Conservation (phyloP, 2,329 filamentous ascomycete genomes). For the Cladophialophora chaetospira region DNA sequence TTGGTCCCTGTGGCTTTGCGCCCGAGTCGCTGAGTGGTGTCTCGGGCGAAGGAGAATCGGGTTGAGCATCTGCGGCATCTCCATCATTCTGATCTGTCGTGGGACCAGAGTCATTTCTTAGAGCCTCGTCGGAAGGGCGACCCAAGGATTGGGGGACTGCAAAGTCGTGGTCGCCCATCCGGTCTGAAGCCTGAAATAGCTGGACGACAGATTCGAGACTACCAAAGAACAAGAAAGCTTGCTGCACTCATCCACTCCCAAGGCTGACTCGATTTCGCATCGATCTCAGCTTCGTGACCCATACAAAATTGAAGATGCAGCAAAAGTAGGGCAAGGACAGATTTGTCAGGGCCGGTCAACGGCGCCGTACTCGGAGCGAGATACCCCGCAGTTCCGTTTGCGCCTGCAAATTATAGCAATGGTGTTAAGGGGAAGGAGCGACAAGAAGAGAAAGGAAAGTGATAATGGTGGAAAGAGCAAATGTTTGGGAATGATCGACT, state of each 20-base stretch:
- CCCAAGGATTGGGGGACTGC: constrained; percentile 16
- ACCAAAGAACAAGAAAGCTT: background rate
- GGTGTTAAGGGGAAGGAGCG: background rate
- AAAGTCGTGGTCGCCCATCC: constrained; percentile 24
- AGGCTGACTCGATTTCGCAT: constrained; percentile 7
- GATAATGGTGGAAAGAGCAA: constrained; percentile 4
- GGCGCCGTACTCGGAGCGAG: constrained; percentile 10
- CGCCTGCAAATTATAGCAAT: background rate
- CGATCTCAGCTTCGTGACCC: constrained; percentile 20
- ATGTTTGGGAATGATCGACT: constrained; percentile 12
- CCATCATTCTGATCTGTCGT: constrained; percentile 7
- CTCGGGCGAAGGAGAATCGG: constrained; percentile 22
- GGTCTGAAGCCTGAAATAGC: constrained; percentile 1
- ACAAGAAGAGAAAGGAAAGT: constrained; percentile 8
- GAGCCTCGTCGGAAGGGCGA: constrained; percentile 17
- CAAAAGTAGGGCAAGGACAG: background rate
- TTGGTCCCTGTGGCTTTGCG: constrained; percentile 49
- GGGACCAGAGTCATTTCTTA: background rate
- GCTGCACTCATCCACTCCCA: constrained; percentile 15
- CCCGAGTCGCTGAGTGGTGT: constrained; percentile 20
- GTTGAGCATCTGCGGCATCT: constrained; percentile 16
- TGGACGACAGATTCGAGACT: background rate
- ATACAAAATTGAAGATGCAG: constrained; percentile 13
- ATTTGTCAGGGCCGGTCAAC: constrained; percentile 11
- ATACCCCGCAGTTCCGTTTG: constrained; percentile 8